Conservation (phyloP, 2,329 filamentous ascomycete genomes). For the Claviceps pusilla region DNA sequence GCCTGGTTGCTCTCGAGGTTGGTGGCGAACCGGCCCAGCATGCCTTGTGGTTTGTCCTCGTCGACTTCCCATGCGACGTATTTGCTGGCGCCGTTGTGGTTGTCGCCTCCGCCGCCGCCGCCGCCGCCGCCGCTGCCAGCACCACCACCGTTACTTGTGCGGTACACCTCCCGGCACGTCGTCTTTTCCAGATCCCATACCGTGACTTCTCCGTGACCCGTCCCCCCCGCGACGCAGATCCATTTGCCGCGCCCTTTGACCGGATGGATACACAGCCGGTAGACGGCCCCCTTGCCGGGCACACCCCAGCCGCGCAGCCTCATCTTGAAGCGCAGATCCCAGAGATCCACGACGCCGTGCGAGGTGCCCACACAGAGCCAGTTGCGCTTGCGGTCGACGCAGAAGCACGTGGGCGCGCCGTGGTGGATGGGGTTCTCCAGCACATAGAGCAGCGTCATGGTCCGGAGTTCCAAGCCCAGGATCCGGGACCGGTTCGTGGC, state of each 20-base stretch:
- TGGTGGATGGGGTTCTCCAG: conserved; percentile 83
- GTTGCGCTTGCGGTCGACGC: conserved; percentile 68
- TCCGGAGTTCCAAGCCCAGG: conserved; percentile 70
- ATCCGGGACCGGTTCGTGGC: conserved; percentile 78
- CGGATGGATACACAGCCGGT: conserved; percentile 66
- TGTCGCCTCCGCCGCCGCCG: conserved; percentile 17
- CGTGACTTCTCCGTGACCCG: conserved; percentile 73
- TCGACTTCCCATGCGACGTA: conserved; percentile 84
- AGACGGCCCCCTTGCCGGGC: conserved; percentile 63
- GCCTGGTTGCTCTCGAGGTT: conserved; percentile 47
- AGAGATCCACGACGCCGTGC: conserved; percentile 82
- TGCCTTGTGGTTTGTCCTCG: conserved; percentile 72
- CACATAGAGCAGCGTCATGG: conserved; percentile 67
- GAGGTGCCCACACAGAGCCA: conserved; percentile 88
- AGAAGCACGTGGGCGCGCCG: conserved; percentile 82
- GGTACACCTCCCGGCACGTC: conserved; percentile 77
- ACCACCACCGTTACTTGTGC: conserved; percentile 25
- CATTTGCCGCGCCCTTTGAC: conserved; percentile 64
- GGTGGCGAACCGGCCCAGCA: conserved; percentile 73
- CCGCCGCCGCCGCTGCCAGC: conserved; percentile 17
- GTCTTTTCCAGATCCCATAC: conserved; percentile 92
- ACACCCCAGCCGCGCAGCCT: conserved; percentile 80
- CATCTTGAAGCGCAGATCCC: conserved; percentile 91
- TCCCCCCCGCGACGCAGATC: conserved; percentile 80
- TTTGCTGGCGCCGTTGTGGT: conserved; percentile 32